phyloP scores from a whole-genome alignment of 2,329 filamentous ascomycete species.

The Neofusicoccum ribis region DNA sequence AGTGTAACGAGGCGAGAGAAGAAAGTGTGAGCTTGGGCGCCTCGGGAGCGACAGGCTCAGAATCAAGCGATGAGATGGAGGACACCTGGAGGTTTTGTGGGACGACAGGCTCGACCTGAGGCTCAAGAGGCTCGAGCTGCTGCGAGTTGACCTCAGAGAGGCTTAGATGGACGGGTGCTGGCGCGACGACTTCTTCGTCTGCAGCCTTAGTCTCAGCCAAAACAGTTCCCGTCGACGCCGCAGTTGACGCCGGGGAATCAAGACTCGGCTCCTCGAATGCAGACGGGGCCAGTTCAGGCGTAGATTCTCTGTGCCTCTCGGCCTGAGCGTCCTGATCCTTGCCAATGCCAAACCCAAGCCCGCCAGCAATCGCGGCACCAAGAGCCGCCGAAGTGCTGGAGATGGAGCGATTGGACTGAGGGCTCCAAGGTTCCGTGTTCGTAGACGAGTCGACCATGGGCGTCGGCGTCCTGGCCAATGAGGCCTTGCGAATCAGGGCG shows the following conservation, averaged over 20 bases:
- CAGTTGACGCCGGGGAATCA: slow-evolving; percentile 11
- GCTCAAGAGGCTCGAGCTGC: slow-evolving; percentile 12
- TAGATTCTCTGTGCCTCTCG: background rate
- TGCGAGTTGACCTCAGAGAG: slow-evolving; percentile 16
- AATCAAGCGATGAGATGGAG: slow-evolving; percentile 14
- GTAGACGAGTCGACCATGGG: slow-evolving; percentile 61
- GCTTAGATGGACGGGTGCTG: background rate
- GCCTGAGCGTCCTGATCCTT: slow-evolving; percentile 5
- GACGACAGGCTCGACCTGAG: slow-evolving; percentile 4
- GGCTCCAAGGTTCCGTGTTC: slow-evolving; percentile 63
- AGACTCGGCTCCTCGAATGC: slow-evolving; percentile 12
- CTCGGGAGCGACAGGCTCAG: slow-evolving; percentile 10
- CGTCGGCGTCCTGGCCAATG: slow-evolving; percentile 30
- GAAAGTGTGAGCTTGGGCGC: slow-evolving; percentile 15
- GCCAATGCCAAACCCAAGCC: slow-evolving; percentile 29
- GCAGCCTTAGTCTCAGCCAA: slow-evolving; percentile 17
- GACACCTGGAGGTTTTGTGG: slow-evolving; percentile 16
- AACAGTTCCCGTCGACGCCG: slow-evolving; percentile 19
- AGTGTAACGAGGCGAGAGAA: slow-evolving; percentile 13
- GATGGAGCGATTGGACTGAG: slow-evolving; percentile 29
- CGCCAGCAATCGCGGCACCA: slow-evolving; percentile 23
- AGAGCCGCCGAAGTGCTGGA: slow-evolving; percentile 26
- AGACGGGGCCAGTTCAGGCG: slow-evolving; percentile 17
- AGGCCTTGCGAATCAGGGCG: slow-evolving; percentile 16
- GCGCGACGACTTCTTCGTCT: background rate